Percentiles rank a stretch among this genome's conserved stretches.
These are phyloP conservation scores for Eruca vesicaria DNA, from an alignment of 441 rosid genomes.

Conservation along the genomic window DNA sequence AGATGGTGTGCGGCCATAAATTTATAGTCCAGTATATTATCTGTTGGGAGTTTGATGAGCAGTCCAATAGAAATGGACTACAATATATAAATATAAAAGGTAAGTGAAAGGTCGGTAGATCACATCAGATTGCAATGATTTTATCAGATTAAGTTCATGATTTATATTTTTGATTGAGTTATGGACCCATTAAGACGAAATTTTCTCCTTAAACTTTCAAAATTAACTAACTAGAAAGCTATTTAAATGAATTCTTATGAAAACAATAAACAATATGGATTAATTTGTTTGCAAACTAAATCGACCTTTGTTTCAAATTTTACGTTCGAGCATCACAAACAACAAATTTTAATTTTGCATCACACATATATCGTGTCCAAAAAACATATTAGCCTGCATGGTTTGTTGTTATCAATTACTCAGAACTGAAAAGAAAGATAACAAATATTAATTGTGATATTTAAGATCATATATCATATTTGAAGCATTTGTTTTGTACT, in stretches of 20 bases:
- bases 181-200: slow-evolving; percentile 35
- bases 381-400: too few relatives aligned
- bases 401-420: neutral
- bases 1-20: slow-evolving; percentile 14
- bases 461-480: neutral
- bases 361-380: too few relatives aligned
- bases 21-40: slow-evolving; percentile 25
- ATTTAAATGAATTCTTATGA: neutral
- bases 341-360: neutral
- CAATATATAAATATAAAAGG: neutral
- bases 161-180: slow-evolving; percentile 27
- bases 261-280: neutral
- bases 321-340: neutral
- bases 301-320: neutral
- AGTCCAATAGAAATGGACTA: slow-evolving; percentile 27
- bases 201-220: neutral
- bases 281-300: neutral
- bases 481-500: neutral
- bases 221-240: neutral
- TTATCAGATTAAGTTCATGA: slow-evolving; percentile 44
- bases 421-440: neutral
- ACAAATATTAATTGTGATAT: neutral
- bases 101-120: slow-evolving; percentile 56
- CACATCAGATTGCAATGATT: slow-evolving; percentile 56
- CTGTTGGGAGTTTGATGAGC: slow-evolving; percentile 30